A percentile compares a stretch with the other conserved stretches of the same genome.
These are phyloP conservation scores for Carex myosuroides DNA, from an alignment of 176 grass and related monocot genomes.

Conservation along the genomic window DNA sequence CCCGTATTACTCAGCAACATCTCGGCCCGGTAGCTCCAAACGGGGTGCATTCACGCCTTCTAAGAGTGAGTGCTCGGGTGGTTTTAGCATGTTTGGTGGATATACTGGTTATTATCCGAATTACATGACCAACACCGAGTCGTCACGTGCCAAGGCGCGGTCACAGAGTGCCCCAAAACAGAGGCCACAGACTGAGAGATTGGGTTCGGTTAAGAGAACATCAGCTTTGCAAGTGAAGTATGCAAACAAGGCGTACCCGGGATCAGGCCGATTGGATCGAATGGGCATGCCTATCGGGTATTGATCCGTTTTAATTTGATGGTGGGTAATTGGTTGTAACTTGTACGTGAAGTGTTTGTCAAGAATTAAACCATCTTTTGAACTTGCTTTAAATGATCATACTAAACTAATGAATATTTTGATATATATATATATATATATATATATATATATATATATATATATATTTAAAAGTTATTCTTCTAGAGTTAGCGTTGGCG, in stretches of 20 bases:
- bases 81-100: slow-evolving; percentile 37
- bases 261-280: slow-evolving; percentile 33
- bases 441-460: too few species aligned
- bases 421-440: slow-evolving; percentile 1
- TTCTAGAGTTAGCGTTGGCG: neutral
- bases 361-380: slow-evolving; percentile 4
- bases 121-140: slow-evolving; percentile 89
- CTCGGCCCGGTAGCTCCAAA: slow-evolving; percentile 53
- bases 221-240: slow-evolving; percentile 25
- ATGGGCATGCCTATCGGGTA: slow-evolving; percentile 34
- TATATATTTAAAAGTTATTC: neutral
- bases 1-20: slow-evolving; percentile 64
- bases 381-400: slow-evolving; percentile 1
- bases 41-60: slow-evolving; percentile 54
- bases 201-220: slow-evolving; percentile 20
- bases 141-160: slow-evolving; percentile 61
- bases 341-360: neutral
- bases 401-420: slow-evolving; percentile 19
- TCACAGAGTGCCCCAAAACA: slow-evolving; percentile 70
- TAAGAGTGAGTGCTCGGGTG: slow-evolving; percentile 62
- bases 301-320: neutral
- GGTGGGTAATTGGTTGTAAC: neutral
- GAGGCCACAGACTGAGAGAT: slow-evolving; percentile 27
- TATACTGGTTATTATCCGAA: slow-evolving; percentile 66
- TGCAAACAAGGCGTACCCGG: slow-evolving; percentile 37